These are phyloP conservation scores for Nidularia sp. DNA, from an alignment of 768 basidiomycete genomes.

Conservation along the genomic window DNA sequence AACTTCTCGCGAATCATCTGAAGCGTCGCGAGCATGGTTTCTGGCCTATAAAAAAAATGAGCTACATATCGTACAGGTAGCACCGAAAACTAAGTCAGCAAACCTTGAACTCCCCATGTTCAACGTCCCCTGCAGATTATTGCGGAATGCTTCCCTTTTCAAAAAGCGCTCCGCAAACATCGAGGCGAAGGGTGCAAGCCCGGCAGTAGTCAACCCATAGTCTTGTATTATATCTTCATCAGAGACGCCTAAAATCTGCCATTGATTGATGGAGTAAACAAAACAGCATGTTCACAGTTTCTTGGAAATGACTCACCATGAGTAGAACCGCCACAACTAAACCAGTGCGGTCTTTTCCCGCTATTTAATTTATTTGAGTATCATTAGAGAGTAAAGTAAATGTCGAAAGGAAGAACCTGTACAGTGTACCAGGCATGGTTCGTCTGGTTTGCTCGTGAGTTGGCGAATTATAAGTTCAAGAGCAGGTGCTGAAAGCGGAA, in stretches of 20 bases:
- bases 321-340: constrained; percentile 30
- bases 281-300: not conserved
- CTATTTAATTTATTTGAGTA: constrained; percentile 11
- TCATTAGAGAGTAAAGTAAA: not conserved
- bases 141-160: constrained; percentile 20
- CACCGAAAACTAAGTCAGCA: constrained; percentile 1
- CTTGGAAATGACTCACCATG: constrained; percentile 13
- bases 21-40: constrained; percentile 28
- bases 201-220: constrained; percentile 33
- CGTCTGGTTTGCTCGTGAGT: constrained; percentile 29
- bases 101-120: constrained; percentile 31
- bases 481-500: constrained; percentile 25
- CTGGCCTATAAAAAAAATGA: constrained; percentile 18
- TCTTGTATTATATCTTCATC: constrained; percentile 36
- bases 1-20: constrained; percentile 26
- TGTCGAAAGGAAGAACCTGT: constrained; percentile 24
- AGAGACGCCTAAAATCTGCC: constrained; percentile 31
- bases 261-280: not conserved
- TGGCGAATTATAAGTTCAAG: constrained; percentile 29
- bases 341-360: constrained; percentile 41
- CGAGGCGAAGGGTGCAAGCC: constrained; percentile 26
- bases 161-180: constrained; percentile 24
- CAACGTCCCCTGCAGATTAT: constrained; percentile 27
- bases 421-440: constrained; percentile 38
- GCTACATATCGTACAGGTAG: not conserved